Base-by-base conservation (phyloP, 805 yeast species). In the Torulaspora gathmanii region DNA sequence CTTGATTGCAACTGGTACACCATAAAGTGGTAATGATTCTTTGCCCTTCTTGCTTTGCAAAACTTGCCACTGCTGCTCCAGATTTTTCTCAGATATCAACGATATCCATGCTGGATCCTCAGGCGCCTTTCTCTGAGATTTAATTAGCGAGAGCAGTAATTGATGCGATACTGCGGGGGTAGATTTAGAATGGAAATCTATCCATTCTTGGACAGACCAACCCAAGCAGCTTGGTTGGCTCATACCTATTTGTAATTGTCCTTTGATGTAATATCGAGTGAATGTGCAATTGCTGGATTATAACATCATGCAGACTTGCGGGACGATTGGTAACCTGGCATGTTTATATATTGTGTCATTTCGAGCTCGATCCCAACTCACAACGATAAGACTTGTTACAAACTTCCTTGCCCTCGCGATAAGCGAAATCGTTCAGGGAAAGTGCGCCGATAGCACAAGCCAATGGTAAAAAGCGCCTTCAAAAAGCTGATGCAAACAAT, bases 1-100 rank as follows among this genome's bases (percentile, higher is more conserved):
- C 65, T 91, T 91, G 37, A 91, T 79, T 12, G 96, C 99, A 36
- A 88, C 77, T 1, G 99, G 99, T 3, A 93, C 98, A 65, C 98
- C 98, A 60, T 82, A 91, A 22, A 91, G 73, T 12, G 88, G 86
- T 33, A 86, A 67, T 0, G 61, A 47, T n/a, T 59, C 51, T 56
- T 78, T 83, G 60, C 79, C 62, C 16, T 76, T 67, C 58, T 75
- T 77, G 12, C 86, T 75, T 59, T 83, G 87, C 36, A 90, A 70
- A 30, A 80, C 77, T 40, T 74, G 73, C 89, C 95, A 87, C 67
- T 91, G 98, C 53, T 81, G 84, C 31, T 61, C 55, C 40, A 91
- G 66, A 53, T 78, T 77, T n/a, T 78, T 83, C 23, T 68, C 67
- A 3, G 85, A 60, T 2, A 85, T 83, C 17, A 88, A 62, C 4